phyloP scores from a whole-genome alignment of 495 filamentous ascomycete genomes.

The Xylaria venustula region DNA sequence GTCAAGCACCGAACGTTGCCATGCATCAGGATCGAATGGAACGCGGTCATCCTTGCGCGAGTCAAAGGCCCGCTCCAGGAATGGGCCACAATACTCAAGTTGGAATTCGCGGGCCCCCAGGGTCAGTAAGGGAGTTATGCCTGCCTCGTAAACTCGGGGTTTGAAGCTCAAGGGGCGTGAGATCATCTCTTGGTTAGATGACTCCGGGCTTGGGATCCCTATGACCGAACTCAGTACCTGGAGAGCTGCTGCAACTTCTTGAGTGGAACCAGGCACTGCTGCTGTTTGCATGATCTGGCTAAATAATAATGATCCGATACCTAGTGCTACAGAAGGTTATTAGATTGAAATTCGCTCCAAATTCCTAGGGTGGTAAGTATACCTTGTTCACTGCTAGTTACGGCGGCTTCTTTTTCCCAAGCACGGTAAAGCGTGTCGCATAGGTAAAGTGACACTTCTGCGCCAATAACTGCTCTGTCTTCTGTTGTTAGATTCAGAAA shows the following conservation, averaged over 20 bases:
- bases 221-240: conserved; percentile 25
- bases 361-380: background rate
- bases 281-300: conserved; percentile 23
- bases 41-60: conserved; percentile 64
- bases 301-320: conserved; percentile 6
- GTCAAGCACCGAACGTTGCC: conserved; percentile 74
- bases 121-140: conserved; percentile 21
- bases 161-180: conserved; percentile 9
- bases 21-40: conserved; percentile 68
- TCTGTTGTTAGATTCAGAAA: conserved; percentile 28
- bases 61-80: conserved; percentile 70
- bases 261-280: conserved; percentile 25
- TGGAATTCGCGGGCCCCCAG: conserved; percentile 54
- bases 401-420: conserved; percentile 16
- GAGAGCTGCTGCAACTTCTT: conserved; percentile 23
- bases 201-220: conserved; percentile 10
- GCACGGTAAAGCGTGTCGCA: conserved; percentile 36
- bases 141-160: background rate
- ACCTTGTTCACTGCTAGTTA: conserved; percentile 9
- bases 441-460: conserved; percentile 48
- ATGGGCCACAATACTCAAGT: conserved; percentile 65
- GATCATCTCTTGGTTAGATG: background rate
- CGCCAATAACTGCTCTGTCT: conserved; percentile 31
- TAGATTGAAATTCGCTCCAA: background rate
- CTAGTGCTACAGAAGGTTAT: background rate